These are phyloP conservation scores for Candida loeiensis DNA, from an alignment of 805 yeast species.

Conservation along the genomic window DNA sequence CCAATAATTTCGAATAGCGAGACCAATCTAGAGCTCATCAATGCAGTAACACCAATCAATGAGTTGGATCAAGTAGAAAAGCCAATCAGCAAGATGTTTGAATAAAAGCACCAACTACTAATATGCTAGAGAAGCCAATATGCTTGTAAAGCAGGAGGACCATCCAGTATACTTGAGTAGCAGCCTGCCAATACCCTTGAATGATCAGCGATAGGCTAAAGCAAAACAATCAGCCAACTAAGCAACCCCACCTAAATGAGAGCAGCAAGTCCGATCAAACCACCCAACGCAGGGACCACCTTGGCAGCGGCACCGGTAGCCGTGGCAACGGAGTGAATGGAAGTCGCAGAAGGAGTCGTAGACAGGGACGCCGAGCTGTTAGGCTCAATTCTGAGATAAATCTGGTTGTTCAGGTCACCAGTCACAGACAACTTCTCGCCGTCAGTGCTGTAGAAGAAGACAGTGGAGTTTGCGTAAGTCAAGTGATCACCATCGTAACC, in stretches of 20 bases:
- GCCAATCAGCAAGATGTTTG: too few species aligned
- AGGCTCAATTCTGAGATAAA: not conserved
- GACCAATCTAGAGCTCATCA: too few species aligned
- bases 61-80: too few species aligned
- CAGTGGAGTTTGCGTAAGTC: not conserved
- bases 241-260: not conserved
- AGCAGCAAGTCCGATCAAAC: not conserved
- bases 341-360: not conserved
- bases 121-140: too few species aligned
- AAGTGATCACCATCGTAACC: not conserved
- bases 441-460: not conserved
- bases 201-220: too few species aligned
- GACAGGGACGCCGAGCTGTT: not conserved
- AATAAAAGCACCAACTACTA: too few species aligned
- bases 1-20: too few species aligned
- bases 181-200: too few species aligned
- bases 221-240: too few species aligned
- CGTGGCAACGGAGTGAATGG: not conserved
- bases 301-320: not conserved
- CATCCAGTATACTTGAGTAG: too few species aligned
- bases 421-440: not conserved
- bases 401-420: not conserved
- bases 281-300: not conserved
- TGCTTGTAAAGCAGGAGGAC: too few species aligned
- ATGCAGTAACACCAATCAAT: too few species aligned